Percentiles rank a stretch among this genome's conserved stretches.
phyloP scores from a whole-genome alignment of 768 basidiomycete genomes.

The Trametes punicea region DNA sequence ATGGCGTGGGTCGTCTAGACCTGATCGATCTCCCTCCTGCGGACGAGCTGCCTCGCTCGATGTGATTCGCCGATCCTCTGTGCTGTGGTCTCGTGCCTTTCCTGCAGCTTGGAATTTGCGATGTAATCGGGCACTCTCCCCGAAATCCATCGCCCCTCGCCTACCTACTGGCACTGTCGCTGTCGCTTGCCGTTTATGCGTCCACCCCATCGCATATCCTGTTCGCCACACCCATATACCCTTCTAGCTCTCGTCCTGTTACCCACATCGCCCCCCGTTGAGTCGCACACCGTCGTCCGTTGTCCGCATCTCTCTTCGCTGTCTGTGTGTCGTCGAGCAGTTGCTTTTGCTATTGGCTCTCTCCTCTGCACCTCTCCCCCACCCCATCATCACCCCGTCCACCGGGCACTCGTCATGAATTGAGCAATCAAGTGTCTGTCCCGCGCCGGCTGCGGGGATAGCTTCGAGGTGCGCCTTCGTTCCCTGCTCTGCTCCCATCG shows the following conservation, averaged over 20 bases:
- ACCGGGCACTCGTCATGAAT: too few species aligned
- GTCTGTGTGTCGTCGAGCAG: too few species aligned
- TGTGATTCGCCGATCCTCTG: slow-evolving; percentile 2
- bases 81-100: neutral
- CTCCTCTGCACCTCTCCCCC: too few species aligned
- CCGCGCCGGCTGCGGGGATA: too few species aligned
- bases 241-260: neutral
- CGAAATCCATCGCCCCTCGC: neutral
- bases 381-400: too few species aligned
- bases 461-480: too few species aligned
- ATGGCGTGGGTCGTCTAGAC: slow-evolving; percentile 12
- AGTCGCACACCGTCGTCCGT: too few species aligned
- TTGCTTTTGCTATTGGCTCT: too few species aligned
- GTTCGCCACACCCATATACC: neutral
- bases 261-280: neutral
- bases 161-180: neutral
- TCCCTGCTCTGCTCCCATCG: too few species aligned
- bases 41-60: slow-evolving; percentile 20
- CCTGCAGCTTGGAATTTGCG: neutral
- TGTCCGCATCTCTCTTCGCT: too few species aligned
- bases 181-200: neutral
- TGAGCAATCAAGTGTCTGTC: too few species aligned
- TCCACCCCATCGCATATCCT: too few species aligned
- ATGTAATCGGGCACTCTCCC: neutral
- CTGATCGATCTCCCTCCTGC: slow-evolving; percentile 22